phyloP scores from a whole-genome alignment of 73 alveolate genomes.

The Symbiodinium natans region DNA sequence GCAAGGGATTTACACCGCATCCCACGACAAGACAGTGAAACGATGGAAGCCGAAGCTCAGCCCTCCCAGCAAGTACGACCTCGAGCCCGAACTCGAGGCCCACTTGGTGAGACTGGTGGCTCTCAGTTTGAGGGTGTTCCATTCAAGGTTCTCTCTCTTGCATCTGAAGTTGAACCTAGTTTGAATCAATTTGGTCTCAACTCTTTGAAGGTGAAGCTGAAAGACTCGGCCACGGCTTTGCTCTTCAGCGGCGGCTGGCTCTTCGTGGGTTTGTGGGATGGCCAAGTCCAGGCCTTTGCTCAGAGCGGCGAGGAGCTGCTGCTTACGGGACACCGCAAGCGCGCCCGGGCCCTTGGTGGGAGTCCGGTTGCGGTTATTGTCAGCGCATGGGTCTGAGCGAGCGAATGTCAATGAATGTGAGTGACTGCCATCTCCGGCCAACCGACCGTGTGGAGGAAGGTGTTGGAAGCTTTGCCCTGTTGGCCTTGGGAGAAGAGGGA shows the following conservation, averaged over 20 bases:
- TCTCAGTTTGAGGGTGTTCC: too few relatives aligned
- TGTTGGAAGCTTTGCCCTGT: too few relatives aligned
- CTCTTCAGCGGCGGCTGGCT: slow-evolving; percentile 91
- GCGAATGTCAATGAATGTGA: too few relatives aligned
- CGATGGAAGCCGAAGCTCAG: slow-evolving; percentile 62
- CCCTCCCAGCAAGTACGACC: slow-evolving; percentile 30
- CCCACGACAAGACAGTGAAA: slow-evolving; percentile 78
- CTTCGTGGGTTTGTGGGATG: slow-evolving; percentile 78
- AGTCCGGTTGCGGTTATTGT: too few relatives aligned
- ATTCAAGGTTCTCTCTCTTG: not conserved
- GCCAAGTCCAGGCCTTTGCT: slow-evolving; percentile 85
- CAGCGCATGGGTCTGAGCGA: too few relatives aligned
- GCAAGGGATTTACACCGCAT: slow-evolving; percentile 74
- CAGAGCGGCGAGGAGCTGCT: slow-evolving; percentile 36
- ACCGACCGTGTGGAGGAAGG: too few relatives aligned
- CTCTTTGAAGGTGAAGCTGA: slow-evolving; percentile 22
- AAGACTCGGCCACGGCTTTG: slow-evolving; percentile 34
- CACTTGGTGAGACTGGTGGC: too few relatives aligned
- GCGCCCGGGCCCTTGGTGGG: not conserved
- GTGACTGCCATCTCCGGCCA: too few relatives aligned
- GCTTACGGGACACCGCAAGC: slow-evolving; percentile 67
- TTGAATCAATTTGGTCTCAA: too few relatives aligned
- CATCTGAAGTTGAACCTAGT: too few relatives aligned
- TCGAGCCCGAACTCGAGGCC: slow-evolving; percentile 45
- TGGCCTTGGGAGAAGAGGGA: too few relatives aligned